Evolutionary conservation across 306 rosid species (phyloP).

Genomic region (Corylus americana): DNA sequence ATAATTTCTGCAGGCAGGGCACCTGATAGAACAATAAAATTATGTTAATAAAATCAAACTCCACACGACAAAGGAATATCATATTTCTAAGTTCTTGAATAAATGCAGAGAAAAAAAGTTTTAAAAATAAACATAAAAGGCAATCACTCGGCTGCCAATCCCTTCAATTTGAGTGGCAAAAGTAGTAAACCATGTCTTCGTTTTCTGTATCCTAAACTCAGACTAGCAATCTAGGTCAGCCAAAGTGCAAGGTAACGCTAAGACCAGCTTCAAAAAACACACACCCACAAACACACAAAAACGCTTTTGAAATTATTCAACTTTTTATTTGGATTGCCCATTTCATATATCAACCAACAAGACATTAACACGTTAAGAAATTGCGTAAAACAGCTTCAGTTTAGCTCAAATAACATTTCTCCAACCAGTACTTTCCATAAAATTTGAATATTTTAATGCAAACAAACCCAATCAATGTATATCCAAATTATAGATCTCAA

Average conservation of each 20-base stretch:
- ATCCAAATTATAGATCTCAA: neutral
- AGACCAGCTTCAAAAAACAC: too few relatives aligned
- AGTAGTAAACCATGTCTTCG: neutral
- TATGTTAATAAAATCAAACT: constrained; percentile 27
- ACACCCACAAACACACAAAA: neutral
- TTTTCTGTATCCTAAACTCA: too few relatives aligned
- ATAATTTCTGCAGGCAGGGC: constrained; percentile 97
- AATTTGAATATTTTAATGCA: neutral
- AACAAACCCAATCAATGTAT: neutral
- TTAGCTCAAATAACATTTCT: neutral
- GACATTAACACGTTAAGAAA: neutral
- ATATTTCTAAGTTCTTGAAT: neutral
- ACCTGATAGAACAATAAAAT: constrained; percentile 55
- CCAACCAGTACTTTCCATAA: neutral
- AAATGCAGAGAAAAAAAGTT: neutral
- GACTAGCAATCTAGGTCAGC: too few relatives aligned
- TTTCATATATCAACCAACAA: neutral
- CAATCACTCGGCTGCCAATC: neutral
- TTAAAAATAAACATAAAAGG: neutral
- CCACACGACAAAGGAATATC: neutral
- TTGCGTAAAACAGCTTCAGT: neutral
- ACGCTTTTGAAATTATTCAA: neutral
- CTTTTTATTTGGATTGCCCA: neutral
- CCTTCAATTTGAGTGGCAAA: neutral
- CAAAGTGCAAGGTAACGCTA: too few relatives aligned